Base-by-base conservation (phyloP, 2,329 filamentous ascomycete genomes). In the Sphaerostilbella broomeana region DNA sequence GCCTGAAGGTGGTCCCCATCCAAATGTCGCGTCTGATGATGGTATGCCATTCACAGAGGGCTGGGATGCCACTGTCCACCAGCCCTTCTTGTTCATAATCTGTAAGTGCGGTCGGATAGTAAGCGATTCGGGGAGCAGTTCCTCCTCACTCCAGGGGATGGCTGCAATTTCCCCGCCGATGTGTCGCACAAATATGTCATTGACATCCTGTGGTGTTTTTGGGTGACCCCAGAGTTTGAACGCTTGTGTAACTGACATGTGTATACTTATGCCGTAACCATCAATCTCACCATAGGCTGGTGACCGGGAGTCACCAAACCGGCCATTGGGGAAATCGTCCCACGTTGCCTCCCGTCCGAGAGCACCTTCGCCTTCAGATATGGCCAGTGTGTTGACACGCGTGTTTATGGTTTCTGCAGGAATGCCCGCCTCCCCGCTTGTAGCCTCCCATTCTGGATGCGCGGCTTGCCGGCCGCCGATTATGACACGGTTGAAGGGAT, bases 291-390 rank as follows among this genome's bases (percentile, higher is more conserved):
- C 90, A 57, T 94, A 97, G 0, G 90, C 90, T 1, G 88, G 88
- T 3, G 88, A 95, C 37, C 90, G 78, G 4, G 89, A 86, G 55
- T 95, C 90, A 57, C 90, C 90, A 80, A 90, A 97, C 40, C 90
- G 79, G 19, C 90, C 92, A 67, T 97, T 97, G 47, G 90, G 90
- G 61, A 88, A 98, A 57, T 98, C 92, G 55, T 98, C 92, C 92
- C 92, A 98, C 1, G 92, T 98, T 22, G 92, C 92, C 69, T 97
- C 90, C 35, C 92, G 77, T 9, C 90, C 92, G 6, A 95, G 70
- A 4, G 84, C 75, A 17, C 90, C 92, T 55, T 95, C 84, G 5
- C 92, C 90, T 65, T 97, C 90, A 0, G 89, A 95, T 42, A 95
- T 95, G 19, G 89, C 87, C 8, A 97, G 74, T 1, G 87, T 92